Evolutionary conservation across 176 grass and related monocot species (phyloP).

Genomic region (Oryza officinalis): DNA sequence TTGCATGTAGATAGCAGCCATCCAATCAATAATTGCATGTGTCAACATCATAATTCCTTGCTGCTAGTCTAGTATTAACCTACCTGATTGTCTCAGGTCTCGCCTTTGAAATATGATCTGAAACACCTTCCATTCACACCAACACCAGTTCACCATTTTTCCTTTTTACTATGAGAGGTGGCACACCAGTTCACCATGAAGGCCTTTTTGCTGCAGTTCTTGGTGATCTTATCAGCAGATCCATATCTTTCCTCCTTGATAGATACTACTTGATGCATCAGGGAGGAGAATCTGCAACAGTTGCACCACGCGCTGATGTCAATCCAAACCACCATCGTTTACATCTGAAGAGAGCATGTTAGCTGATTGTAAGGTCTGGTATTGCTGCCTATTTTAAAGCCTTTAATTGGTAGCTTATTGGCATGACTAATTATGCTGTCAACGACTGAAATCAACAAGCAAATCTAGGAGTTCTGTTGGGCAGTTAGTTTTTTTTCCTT

Average conservation of each 20-base stretch:
- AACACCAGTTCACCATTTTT: neutral
- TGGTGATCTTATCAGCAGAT: constrained; percentile 27
- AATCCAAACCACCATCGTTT: too few species aligned
- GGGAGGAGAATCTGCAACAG: too few species aligned
- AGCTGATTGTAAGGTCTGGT: too few species aligned
- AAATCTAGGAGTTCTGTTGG: too few species aligned
- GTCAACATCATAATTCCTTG: neutral
- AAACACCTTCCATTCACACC: neutral
- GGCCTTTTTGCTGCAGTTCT: constrained; percentile 6
- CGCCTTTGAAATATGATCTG: neutral
- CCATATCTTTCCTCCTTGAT: constrained; percentile 30
- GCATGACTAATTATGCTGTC: too few species aligned
- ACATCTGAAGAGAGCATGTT: too few species aligned
- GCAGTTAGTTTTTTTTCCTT: too few species aligned
- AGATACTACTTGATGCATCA: neutral
- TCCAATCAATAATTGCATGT: neutral
- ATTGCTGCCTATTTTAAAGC: too few species aligned
- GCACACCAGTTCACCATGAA: neutral
- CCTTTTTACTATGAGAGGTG: too few species aligned
- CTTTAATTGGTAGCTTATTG: too few species aligned
- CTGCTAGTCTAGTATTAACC: neutral
- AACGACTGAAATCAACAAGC: too few species aligned
- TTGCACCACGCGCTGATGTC: too few species aligned
- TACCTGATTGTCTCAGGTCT: neutral
- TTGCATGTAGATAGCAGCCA: neutral